These are phyloP conservation scores for Suillus ampliporus DNA, from an alignment of 768 basidiomycete species.

Conservation along the genomic window DNA sequence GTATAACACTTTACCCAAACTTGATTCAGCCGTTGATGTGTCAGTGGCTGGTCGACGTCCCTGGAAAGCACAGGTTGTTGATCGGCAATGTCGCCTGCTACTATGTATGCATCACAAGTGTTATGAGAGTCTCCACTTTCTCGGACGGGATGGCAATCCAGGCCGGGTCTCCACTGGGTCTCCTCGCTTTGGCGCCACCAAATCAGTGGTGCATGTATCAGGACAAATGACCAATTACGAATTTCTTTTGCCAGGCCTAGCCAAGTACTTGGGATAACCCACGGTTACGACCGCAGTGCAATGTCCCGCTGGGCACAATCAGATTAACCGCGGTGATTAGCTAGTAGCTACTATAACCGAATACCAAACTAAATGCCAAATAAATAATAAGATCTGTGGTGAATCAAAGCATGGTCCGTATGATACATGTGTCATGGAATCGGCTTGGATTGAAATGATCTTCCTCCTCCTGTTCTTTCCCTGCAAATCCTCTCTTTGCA, in stretches of 20 bases:
- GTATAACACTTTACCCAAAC: conserved; percentile 6
- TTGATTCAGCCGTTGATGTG: neutral
- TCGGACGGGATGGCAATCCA: neutral
- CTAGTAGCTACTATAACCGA: conserved; percentile 3
- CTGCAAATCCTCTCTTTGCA: conserved; percentile 1
- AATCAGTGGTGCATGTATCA: neutral
- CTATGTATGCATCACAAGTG: neutral
- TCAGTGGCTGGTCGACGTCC: too few relatives aligned
- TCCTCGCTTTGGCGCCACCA: neutral
- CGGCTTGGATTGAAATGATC: neutral
- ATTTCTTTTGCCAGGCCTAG: neutral
- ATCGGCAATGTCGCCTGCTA: neutral
- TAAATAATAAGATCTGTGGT: conserved; percentile 5
- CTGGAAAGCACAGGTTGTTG: conserved; percentile 1
- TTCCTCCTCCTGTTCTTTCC: neutral
- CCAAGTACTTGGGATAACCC: neutral
- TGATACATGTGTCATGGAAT: neutral
- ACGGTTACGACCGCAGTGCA: neutral
- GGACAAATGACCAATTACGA: neutral
- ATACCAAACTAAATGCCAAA: conserved; percentile 8
- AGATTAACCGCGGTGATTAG: neutral
- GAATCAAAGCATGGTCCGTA: conserved; percentile 6
- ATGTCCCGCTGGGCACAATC: neutral
- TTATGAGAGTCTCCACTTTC: neutral
- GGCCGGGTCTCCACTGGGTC: neutral